Conservation (phyloP, 306 rosid genomes). For the Vigna trinervia region DNA sequence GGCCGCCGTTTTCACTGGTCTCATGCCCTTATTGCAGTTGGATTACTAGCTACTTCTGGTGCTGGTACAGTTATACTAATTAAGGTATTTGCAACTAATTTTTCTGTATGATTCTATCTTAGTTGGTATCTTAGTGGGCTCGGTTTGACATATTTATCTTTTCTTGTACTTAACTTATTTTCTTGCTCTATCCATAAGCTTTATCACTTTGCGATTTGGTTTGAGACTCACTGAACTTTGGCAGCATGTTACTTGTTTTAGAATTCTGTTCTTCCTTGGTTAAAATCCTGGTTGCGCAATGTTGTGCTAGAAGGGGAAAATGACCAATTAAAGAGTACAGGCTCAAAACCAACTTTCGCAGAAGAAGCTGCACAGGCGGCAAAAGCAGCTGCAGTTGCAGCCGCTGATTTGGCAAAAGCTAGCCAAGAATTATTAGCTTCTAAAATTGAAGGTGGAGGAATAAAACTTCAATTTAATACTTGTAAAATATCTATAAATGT, state of each 20-base stretch:
- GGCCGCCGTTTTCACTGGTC: slow-evolving; percentile 69
- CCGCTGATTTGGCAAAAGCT: slow-evolving; percentile 74
- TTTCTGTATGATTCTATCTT: slow-evolving; percentile 15
- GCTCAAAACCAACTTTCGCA: slow-evolving; percentile 61
- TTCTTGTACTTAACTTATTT: slow-evolving; percentile 16
- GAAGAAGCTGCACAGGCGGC: slow-evolving; percentile 84
- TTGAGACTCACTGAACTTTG: slow-evolving; percentile 39
- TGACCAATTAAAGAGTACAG: slow-evolving; percentile 48
- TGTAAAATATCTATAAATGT: slow-evolving; percentile 17
- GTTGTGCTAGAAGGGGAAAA: slow-evolving; percentile 67
- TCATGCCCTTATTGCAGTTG: slow-evolving; percentile 71
- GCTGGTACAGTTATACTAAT: slow-evolving; percentile 71
- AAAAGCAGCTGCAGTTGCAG: slow-evolving; percentile 89
- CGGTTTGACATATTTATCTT: slow-evolving; percentile 33
- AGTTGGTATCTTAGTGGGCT: slow-evolving; percentile 28
- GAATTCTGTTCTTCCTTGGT: slow-evolving; percentile 74
- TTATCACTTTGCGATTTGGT: slow-evolving; percentile 18
- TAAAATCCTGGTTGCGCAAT: slow-evolving; percentile 85
- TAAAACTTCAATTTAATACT: slow-evolving; percentile 24
- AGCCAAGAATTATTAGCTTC: slow-evolving; percentile 74
- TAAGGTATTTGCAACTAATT: slow-evolving; percentile 58
- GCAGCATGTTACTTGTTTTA: slow-evolving; percentile 46
- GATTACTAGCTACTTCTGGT: slow-evolving; percentile 69
- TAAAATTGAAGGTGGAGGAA: slow-evolving; percentile 66
- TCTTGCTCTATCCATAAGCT: slow-evolving; percentile 6